Evolutionary conservation across 2,329 filamentous ascomycete species (phyloP), one percentile per base, ranked within the genome.

Genomic region (Teratosphaeria epicoccoides): DNA sequence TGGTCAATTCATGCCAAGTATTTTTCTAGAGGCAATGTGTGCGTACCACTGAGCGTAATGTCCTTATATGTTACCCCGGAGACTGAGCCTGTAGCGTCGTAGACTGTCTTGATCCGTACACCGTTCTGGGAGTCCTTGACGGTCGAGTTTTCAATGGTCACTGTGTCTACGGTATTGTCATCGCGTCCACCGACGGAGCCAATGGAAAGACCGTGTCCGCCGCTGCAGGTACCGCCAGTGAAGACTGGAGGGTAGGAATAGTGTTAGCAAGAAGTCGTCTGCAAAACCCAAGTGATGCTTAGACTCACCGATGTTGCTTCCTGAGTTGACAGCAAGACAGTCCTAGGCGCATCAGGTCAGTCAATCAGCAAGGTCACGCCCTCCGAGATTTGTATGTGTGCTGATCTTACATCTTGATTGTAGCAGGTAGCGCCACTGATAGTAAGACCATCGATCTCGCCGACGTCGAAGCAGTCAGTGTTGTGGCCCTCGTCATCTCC

Each of bases 121-220:
- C 61, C 61, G 49, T 78, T 77, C 50, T 70, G 60, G 2, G 74
- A 78, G 61, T 78, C 65, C 48, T 56, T 64, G 47, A 79, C 67
- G 23, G 55, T 54, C 7, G 71, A 73, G 50, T 71, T 68, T 24
- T 68, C 61, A 58, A 80, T 73, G 12, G 64, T 71, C 9, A 81
- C 71, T 40, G 66, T 73, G 17, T 67, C 59, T 24, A 81, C 76
- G 6, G 61, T 67, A 17, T 54, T 80, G 65, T 78, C 68, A 49
- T 57, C 58, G 24, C 76, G 74, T 9, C 73, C 74, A 25, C 77
- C 76, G 11, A 80, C 74, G 4, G 74, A 77, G 44, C 77, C 76
- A 56, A 81, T 78, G 24, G 75, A 78, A 2, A 81, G 66, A 45
- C 77, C 78, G 59, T 78, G 76, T 23, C 74, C 74, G 23, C 74